Evolutionary conservation across 768 basidiomycete species (phyloP), one percentile per base, ranked within the genome.

Genomic region (Naematelia encephala): DNA sequence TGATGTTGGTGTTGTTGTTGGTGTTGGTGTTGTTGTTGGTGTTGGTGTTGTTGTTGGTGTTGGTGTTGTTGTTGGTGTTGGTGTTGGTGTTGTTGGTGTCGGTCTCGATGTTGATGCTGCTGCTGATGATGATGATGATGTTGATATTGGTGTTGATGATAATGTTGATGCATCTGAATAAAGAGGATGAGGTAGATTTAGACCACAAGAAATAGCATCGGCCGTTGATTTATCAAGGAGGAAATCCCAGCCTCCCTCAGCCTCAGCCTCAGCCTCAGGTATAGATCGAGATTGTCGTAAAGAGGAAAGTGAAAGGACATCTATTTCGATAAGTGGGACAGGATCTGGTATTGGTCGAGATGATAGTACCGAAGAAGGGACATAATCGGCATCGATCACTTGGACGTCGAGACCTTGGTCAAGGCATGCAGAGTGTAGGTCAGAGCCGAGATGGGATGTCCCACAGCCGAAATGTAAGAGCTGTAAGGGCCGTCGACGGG

Each of bases 401-500:
- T 61, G 22, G 1, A 64, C 51, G 43, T 53, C 51, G 5, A 63
- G 27, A 4, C 46, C 54, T 26, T 30, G 39, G 3, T 48, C 14
- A 3, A 34, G 23, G 5, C 62, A 49, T 14, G 51, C 48, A 2
- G 19, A 21, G 4, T 56, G 44, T 12, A 63, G 21, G n/a, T 66
- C 51, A 0, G n/a, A 23, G 1, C 67, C 64, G 21, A 73, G 54
- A 1, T 49, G 55, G 11, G 64, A 66, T 12, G 71, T 70, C 4
- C 71, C 71, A 26, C 63, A 61, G n/a, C 71, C 71, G 51, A 73
- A 67, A 58, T 73, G 71, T 5, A 73, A 49, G 14, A 73, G 47
- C 14, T 66, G 46, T 4, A 63, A 22, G 30, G 29, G 25, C 51
- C n/a, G 22, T 4, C 23, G 12, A 21, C 22, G 19, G 5, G n/a